Evolutionary conservation across 345 rosid genomes (phyloP), one percentile per base, ranked within the genome.

Genomic region (Linum trigynum): DNA sequence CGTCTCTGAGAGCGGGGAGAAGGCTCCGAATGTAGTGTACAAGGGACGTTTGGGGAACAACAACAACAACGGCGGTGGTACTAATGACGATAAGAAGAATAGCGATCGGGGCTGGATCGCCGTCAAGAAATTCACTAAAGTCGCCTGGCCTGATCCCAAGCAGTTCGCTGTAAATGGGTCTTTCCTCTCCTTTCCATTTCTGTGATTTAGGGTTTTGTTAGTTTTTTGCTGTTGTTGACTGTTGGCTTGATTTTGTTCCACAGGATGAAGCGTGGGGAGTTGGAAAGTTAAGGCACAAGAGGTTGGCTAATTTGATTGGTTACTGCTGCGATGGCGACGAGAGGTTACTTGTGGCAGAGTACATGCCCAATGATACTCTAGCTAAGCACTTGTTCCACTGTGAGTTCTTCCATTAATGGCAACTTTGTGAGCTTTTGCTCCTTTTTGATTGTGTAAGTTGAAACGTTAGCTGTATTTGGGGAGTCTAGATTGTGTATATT

Each of bases 251-350:
- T 60, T 56, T 3, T 5, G 51, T 59, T 10, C 64, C 70, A 61
- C 68, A 73, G 98, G 88, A 83, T n/a, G 91, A 89, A 77, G 97
- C 98, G 4, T 72, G 73, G 76, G 90, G 86, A 65, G 87, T 89
- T 10, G 92, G 97, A 45, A 87, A 75, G 76, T 66, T 92, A 80
- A 83, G 92, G 77, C 88, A 87, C 67, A 77, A 67, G 59, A 82
- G 86, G 69, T 57, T 92, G 59, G 96, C 88, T 45, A 90, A 92
- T 80, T 81, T 92, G 86, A 83, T 92, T 67, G 98, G 98, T 35
- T 92, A 87, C 65, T 92, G 97, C 72, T 92, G 97, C 71, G 91
- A 89, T 55, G 98, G 97, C 10, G 97, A 92, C 69, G 97, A 92
- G 79, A 87, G 98, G 74, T 63, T 92, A 78, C 87, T 92, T 61